Conservation (phyloP, 805 yeast species). For the Priceomyces castillae region DNA sequence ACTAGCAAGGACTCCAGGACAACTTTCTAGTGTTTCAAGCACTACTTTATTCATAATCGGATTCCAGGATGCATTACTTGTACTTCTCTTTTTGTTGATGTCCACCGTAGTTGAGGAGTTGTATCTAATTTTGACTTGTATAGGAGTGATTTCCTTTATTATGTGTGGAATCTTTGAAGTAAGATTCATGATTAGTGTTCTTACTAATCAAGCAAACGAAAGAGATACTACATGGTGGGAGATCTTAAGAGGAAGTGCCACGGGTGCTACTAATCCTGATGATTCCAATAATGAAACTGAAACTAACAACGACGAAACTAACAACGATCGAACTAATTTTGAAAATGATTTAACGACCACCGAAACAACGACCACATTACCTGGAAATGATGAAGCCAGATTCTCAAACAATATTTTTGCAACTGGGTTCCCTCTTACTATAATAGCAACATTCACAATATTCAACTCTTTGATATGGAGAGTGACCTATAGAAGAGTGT, state of each 20-base stretch:
- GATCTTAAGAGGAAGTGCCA: slow-evolving; percentile 54
- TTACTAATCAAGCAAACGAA: slow-evolving; percentile 70
- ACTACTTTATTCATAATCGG: slow-evolving; percentile 57
- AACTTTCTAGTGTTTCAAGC: slow-evolving; percentile 63
- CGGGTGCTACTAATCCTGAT: slow-evolving; percentile 3
- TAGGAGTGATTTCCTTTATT: slow-evolving; percentile 66
- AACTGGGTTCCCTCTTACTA: slow-evolving; percentile 23
- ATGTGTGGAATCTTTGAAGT: slow-evolving; percentile 73
- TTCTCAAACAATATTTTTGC: slow-evolving; percentile 26
- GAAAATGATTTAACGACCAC: neutral
- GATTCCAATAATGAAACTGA: neutral
- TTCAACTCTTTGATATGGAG: slow-evolving; percentile 66
- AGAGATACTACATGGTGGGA: slow-evolving; percentile 64
- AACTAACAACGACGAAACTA: slow-evolving; percentile 1
- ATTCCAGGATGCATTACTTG: slow-evolving; percentile 68
- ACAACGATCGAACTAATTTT: slow-evolving; percentile 8
- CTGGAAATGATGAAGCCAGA: slow-evolving; percentile 18
- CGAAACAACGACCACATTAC: neutral
- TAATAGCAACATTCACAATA: slow-evolving; percentile 48
- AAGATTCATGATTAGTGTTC: slow-evolving; percentile 66
- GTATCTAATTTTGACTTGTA: slow-evolving; percentile 65
- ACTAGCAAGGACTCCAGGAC: slow-evolving; percentile 72
- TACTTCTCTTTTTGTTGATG: slow-evolving; percentile 58
- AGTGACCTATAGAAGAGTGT: slow-evolving; percentile 45
- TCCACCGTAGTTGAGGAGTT: slow-evolving; percentile 51